Evolutionary conservation across 1,139 yeast genomes (phyloP), one percentile per base, ranked within the genome.

Genomic region (Taphrina pruni): DNA sequence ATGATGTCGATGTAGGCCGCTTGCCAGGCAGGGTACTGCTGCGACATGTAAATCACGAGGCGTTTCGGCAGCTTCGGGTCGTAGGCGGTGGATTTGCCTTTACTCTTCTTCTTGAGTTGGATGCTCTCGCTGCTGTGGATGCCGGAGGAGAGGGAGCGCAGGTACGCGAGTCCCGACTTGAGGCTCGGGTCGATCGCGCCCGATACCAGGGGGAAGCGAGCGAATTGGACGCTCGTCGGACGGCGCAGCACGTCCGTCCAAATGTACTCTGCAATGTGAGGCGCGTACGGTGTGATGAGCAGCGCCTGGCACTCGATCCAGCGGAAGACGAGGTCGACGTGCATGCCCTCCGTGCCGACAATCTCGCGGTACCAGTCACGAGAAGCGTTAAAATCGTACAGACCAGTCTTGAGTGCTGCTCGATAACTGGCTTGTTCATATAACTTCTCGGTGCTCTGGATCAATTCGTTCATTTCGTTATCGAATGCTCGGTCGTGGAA

Each of bases 1-100:
- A 91, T 95, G 71, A 94, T 80, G 73, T 90, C 94, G 76, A 94
- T 88, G 80, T 91, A 94, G 74, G 85, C 83, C 71, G 88, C 90
- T 81, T 94, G 99, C 99, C 99, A 94, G 75, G 89, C 94, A 60
- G 99, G 99, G 92, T 89, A 94, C 21, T 90, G 84, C 60, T 86
- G 82, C 26, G 97, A 87, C 66, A 94, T 84, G 76, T 85, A 90
- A 72, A 94, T 79, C 20, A 89, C 85, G 76, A 94, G 82, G 76
- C 83, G 85, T 64, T 89, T 87, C 41, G 97, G 95, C 77, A 86
- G 84, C 74, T 86, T 79, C 50, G 85, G 83, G 77, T 93, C 97
- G 72, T 88, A 85, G 69, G 89, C 88, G 39, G 88, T 85, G 54
- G 89, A 84, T 76, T 85, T 84, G 76, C 89, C 90, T 76, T 90